Base-by-base conservation (phyloP, 345 rosid genomes). In the Eucalyptus tenuipes region DNA sequence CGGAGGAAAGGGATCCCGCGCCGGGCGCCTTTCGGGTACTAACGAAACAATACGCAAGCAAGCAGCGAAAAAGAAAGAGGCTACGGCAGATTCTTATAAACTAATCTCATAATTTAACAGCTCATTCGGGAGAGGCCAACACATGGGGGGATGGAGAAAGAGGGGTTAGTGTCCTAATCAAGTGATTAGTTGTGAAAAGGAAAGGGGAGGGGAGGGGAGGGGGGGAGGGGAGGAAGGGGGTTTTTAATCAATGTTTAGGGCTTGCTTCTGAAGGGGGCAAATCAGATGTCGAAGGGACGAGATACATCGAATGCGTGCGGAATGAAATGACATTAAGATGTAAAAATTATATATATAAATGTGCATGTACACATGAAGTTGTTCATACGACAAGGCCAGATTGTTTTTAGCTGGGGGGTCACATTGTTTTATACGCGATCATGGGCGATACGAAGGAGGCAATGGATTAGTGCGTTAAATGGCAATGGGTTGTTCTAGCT, bases 1-100 rank as follows among this genome's bases (percentile, higher is more conserved):
- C 89, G 93, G 88, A 91, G 94, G 86, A 92, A 93, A 87, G 94
- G 94, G 88, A 89, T 92, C 57, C 94, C 94, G 25, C 93, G 89
- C 31, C 90, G 94, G 87, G 94, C 94, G 29, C 92, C 94, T 44
- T 93, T 91, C 27, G 90, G 89, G 85, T 89, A 88, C 84, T 89
- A 87, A 61, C 68, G 31, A 29, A 6, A 61, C 29, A 44, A 52
- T 48, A 27, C 40, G 55, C 86, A 84, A 64, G n/a, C 44, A 37
- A 71, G 37, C 12, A 71, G 33, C 15, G 5, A 7, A 27, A 59
- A 27, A 27, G 66, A 59, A 25, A 25, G n/a, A 11, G 31, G 81
- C 81, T 33, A 20, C 81, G 81, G 45, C 24, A 40, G 27, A 71
- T 33, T 71, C 81, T 68, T 33, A n/a, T 17, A 71, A 37, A 71